phyloP scores from a whole-genome alignment of 108 stramenopile species.

The Stephanodiscus minutulus region DNA sequence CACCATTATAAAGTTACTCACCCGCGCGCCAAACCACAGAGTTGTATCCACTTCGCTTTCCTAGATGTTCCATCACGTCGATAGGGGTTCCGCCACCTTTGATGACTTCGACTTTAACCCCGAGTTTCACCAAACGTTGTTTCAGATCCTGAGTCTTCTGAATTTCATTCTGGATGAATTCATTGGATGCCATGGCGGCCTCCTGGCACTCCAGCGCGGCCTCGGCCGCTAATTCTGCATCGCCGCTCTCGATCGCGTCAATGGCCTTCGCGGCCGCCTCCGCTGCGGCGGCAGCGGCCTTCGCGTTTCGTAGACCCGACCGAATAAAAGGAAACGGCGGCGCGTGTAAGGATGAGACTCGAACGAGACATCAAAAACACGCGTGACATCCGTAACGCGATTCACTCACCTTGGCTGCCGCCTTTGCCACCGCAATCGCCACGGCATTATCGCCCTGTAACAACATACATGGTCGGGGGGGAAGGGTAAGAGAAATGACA shows the following conservation, averaged over 20 bases:
- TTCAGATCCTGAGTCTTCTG: constrained; percentile 64
- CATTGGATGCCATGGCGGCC: constrained; percentile 65
- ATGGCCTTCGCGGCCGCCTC: constrained; percentile 54
- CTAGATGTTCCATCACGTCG: constrained; percentile 87
- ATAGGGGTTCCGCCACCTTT: constrained; percentile 71
- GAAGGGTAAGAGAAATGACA: too few species aligned
- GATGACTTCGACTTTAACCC: constrained; percentile 72
- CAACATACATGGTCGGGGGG: too few species aligned
- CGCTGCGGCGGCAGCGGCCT: constrained; percentile 63
- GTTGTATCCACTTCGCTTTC: constrained; percentile 70
- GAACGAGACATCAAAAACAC: background rate
- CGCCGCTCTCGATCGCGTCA: constrained; percentile 79
- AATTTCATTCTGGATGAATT: constrained; percentile 73
- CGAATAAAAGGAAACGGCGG: background rate
- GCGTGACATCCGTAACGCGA: background rate
- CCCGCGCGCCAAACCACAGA: constrained; percentile 84
- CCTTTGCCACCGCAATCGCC: constrained; percentile 74
- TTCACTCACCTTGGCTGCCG: constrained; percentile 32
- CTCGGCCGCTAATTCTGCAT: constrained; percentile 78
- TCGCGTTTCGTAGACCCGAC: background rate
- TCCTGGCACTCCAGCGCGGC: constrained; percentile 74
- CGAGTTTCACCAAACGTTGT: constrained; percentile 54
- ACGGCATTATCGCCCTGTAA: constrained; percentile 73
- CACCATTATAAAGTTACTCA: too few species aligned
- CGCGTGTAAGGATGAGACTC: background rate